Evolutionary conservation across 345 rosid genomes (phyloP).

Genomic region (Combretum micranthum): DNA sequence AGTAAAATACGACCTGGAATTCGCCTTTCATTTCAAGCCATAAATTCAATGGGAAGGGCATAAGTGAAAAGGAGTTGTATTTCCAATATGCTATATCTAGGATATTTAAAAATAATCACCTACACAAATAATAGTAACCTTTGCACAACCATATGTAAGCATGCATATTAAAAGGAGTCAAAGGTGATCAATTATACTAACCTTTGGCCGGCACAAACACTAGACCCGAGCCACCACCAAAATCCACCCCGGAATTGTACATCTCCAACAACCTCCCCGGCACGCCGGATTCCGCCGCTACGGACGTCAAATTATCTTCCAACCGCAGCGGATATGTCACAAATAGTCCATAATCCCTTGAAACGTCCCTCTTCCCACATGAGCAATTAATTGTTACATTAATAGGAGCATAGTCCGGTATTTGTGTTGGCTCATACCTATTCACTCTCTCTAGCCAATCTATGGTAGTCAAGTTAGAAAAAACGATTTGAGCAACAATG

Average conservation of each 20-base stretch:
- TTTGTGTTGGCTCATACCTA: slow-evolving; percentile 12
- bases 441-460: slow-evolving; percentile 39
- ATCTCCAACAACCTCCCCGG: slow-evolving; percentile 17
- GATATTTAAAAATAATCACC: no score
- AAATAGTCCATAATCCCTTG: slow-evolving; percentile 34
- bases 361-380: slow-evolving; percentile 31
- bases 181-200: slow-evolving; percentile 2
- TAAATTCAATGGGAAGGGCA: no score
- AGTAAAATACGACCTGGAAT: no score
- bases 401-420: slow-evolving; percentile 19
- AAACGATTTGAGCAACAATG: slow-evolving; percentile 14
- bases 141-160: no score
- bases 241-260: slow-evolving; percentile 30
- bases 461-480: slow-evolving; percentile 33
- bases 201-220: slow-evolving; percentile 48
- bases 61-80: no score
- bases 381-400: slow-evolving; percentile 49
- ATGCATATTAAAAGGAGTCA: not conserved
- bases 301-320: slow-evolving; percentile 18
- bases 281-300: slow-evolving; percentile 20
- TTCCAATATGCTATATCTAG: no score
- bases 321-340: slow-evolving; percentile 32
- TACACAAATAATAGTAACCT: no score
- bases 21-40: no score
- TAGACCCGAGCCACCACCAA: slow-evolving; percentile 30